These are phyloP conservation scores for Blastocystis sp. DNA, from an alignment of 352 stramenopile species.

Conservation along the genomic window DNA sequence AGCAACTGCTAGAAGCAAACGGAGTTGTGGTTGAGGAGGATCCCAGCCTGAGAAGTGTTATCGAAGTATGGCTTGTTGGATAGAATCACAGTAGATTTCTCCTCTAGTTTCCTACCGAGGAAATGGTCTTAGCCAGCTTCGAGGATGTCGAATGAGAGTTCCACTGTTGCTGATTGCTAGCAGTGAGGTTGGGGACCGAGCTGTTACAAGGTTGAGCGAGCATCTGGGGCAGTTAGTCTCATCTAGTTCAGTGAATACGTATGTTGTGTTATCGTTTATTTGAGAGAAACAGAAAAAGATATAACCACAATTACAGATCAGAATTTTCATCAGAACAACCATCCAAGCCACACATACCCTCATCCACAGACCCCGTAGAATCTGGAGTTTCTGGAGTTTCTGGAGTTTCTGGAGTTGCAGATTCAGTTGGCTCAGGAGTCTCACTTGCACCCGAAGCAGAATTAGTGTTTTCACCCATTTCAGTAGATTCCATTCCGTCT, in stretches of 20 bases:
- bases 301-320: conserved; percentile 43
- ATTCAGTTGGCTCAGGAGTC: background rate
- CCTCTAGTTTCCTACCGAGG: background rate
- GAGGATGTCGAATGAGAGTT: background rate
- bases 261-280: background rate
- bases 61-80: background rate
- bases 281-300: background rate
- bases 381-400: background rate
- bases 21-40: background rate
- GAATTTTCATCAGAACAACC: conserved; percentile 3
- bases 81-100: background rate
- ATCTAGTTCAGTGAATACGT: background rate
- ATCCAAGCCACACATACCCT: conserved; percentile 26
- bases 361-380: background rate
- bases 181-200: background rate
- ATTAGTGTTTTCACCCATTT: background rate
- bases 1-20: background rate
- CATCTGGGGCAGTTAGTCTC: background rate
- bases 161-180: background rate
- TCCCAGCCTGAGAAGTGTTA: background rate
- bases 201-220: background rate
- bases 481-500: conserved; percentile 42
- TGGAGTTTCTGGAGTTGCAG: conserved; percentile 58
- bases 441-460: background rate
- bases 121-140: background rate